A percentile compares a stretch with the other conserved stretches of the same genome.
These are phyloP conservation scores for Sporothrix pallida DNA, from an alignment of 2,329 filamentous ascomycete genomes.

Conservation along the genomic window DNA sequence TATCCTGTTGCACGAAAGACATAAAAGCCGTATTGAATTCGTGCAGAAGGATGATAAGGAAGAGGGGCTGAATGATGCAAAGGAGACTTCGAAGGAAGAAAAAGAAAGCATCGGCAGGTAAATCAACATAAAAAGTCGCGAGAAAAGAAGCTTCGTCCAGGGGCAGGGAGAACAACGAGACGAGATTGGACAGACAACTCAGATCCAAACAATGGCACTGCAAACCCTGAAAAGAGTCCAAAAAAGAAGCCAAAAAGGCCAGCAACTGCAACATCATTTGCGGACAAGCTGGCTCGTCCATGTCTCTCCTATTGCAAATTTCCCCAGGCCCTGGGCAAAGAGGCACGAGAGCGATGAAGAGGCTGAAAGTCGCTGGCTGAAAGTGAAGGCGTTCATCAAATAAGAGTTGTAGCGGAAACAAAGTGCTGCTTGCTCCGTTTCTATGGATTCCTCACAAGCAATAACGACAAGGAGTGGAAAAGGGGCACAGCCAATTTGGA, in stretches of 20 bases:
- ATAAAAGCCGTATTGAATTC: neutral
- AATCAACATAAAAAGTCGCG: neutral
- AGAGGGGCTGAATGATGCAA: neutral
- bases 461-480: slow-evolving; percentile 17
- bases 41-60: slow-evolving; percentile 5
- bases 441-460: slow-evolving; percentile 15
- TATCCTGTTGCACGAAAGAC: slow-evolving; percentile 21
- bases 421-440: neutral
- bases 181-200: slow-evolving; percentile 1
- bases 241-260: neutral
- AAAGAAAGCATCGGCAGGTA: neutral
- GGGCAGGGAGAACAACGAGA: neutral
- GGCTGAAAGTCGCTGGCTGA: too few species aligned
- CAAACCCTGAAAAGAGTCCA: slow-evolving; percentile 4
- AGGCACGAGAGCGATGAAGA: neutral
- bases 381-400: neutral
- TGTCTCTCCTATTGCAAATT: slow-evolving; percentile 19
- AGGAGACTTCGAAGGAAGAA: neutral
- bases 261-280: slow-evolving; percentile 3
- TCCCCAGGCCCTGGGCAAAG: neutral
- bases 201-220: neutral
- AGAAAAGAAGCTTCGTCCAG: neutral
- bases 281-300: neutral
- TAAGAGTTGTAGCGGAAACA: slow-evolving; percentile 2
- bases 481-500: slow-evolving; percentile 24